phyloP scores from a whole-genome alignment of 371 early-diverging fungal genomes.

The Mucor circinelloides region DNA sequence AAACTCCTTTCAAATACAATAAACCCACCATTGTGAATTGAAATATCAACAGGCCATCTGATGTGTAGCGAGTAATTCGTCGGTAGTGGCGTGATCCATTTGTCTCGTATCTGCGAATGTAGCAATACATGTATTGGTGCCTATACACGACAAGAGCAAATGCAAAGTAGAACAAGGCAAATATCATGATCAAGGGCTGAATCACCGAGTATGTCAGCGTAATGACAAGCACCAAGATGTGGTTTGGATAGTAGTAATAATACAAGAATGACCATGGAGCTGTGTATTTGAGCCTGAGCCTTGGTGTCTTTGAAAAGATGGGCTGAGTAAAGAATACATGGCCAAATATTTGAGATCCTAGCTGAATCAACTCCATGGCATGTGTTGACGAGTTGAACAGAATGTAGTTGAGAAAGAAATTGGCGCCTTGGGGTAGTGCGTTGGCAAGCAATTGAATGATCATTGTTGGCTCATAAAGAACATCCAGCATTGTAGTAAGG shows the following conservation, averaged over 20 bases:
- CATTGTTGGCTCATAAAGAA: conserved; percentile 63
- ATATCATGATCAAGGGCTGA: conserved; percentile 82
- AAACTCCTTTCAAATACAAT: conserved; percentile 63
- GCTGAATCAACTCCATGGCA: conserved; percentile 72
- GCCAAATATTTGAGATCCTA: conserved; percentile 61
- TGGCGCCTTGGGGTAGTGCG: conserved; percentile 70
- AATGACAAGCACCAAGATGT: conserved; percentile 81
- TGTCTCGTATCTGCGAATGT: conserved; percentile 84
- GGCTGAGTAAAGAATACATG: conserved; percentile 50
- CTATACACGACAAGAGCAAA: conserved; percentile 79
- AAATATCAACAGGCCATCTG: conserved; percentile 79
- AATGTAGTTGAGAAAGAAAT: conserved; percentile 81
- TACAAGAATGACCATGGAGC: conserved; percentile 67
- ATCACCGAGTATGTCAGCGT: conserved; percentile 87
- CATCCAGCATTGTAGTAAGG: conserved; percentile 71
- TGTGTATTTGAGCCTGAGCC: conserved; percentile 62
- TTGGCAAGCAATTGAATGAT: conserved; percentile 71
- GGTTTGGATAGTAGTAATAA: conserved; percentile 72
- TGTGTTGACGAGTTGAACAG: conserved; percentile 72
- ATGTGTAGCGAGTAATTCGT: conserved; percentile 76
- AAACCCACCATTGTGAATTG: conserved; percentile 86
- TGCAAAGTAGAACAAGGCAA: conserved; percentile 77
- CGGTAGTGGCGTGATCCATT: conserved; percentile 76
- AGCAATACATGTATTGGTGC: conserved; percentile 82
- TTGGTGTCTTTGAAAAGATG: conserved; percentile 68